Percentiles rank a stretch among this genome's conserved stretches.
These are phyloP conservation scores for Kwoniella mangroviensis DNA, from an alignment of 768 basidiomycete species.

Conservation along the genomic window DNA sequence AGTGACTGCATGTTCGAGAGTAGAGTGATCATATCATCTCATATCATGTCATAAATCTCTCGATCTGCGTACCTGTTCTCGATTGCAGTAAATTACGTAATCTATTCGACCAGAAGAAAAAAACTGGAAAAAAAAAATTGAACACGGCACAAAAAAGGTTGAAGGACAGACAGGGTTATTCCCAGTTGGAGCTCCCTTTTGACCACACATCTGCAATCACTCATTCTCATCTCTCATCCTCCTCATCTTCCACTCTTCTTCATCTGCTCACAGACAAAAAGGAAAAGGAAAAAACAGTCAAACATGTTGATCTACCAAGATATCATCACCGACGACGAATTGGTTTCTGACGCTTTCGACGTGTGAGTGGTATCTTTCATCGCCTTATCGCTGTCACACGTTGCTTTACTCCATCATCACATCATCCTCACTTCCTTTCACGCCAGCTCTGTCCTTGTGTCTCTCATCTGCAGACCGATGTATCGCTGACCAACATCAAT, in stretches of 20 bases:
- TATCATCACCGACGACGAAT: conserved; percentile 78
- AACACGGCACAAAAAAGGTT: background rate
- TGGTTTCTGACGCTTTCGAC: conserved; percentile 92
- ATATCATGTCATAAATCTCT: no score
- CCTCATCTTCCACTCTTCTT: background rate
- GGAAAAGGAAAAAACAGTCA: conserved; percentile 7
- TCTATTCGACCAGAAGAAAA: background rate
- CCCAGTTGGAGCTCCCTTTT: background rate
- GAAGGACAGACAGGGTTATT: background rate
- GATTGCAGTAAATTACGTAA: background rate
- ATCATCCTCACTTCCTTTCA: background rate
- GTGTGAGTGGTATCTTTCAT: conserved; percentile 63
- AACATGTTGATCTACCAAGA: conserved; percentile 59
- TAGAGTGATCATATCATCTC: no score
- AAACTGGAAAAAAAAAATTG: background rate
- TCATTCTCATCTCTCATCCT: conserved; percentile 1
- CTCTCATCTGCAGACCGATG: no score
- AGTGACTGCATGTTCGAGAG: no score
- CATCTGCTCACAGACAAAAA: background rate
- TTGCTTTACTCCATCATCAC: background rate
- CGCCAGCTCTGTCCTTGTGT: no score
- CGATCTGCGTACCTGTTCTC: no score
- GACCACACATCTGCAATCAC: background rate
- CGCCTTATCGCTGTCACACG: background rate
- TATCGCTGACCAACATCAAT: background rate